phyloP scores from a whole-genome alignment of 208 protist genomes.

The Lotmaria passim region DNA sequence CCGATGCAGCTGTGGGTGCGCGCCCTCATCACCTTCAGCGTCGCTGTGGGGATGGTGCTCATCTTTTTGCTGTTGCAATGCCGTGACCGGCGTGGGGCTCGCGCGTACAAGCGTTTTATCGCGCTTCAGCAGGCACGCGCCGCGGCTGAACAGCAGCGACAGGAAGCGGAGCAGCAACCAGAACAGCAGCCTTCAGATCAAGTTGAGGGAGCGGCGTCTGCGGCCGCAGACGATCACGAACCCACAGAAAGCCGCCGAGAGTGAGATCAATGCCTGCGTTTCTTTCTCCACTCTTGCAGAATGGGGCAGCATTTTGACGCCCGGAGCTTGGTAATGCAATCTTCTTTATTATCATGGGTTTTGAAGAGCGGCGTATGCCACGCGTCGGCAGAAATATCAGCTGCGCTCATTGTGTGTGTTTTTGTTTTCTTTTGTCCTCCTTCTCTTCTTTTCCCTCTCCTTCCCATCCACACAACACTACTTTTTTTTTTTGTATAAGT shows the following conservation, averaged over 20 bases:
- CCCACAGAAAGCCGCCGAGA: background rate
- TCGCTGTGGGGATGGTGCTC: conserved; percentile 3
- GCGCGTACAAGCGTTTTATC: conserved; percentile 12
- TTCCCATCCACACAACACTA: background rate
- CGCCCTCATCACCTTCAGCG: conserved; percentile 1
- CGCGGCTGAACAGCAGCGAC: background rate
- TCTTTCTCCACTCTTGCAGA: too few species aligned
- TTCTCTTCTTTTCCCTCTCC: conserved; percentile 7
- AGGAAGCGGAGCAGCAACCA: background rate
- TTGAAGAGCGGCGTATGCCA: too few species aligned
- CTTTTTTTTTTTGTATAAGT: background rate
- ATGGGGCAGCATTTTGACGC: too few species aligned
- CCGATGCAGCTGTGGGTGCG: conserved; percentile 19
- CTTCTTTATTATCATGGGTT: too few species aligned
- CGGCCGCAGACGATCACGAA: background rate
- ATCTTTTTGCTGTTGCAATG: conserved; percentile 3
- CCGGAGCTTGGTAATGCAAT: too few species aligned
- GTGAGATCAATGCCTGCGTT: too few species aligned
- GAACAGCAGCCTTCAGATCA: background rate
- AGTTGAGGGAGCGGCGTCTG: background rate
- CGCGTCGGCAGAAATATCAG: too few species aligned
- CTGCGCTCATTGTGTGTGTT: too few species aligned
- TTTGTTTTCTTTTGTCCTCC: background rate
- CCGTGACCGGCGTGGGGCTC: conserved; percentile 17
- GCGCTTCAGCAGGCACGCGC: background rate